phyloP scores from a whole-genome alignment of 2,329 filamentous ascomycete genomes.

The Colletotrichum paranaense region DNA sequence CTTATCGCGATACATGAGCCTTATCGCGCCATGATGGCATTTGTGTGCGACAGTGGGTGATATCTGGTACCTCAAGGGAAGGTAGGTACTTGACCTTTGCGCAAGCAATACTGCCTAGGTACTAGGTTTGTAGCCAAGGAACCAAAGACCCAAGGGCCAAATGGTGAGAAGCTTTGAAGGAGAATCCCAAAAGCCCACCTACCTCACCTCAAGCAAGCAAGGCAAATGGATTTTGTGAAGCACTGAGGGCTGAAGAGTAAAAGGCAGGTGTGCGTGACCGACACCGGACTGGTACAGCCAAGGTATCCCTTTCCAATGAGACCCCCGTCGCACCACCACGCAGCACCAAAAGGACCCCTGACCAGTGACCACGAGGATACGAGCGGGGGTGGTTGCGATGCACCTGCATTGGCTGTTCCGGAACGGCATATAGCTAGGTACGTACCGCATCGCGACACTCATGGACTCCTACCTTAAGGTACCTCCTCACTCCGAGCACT shows the following conservation, averaged over 20 bases:
- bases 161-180: too few species aligned
- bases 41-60: neutral
- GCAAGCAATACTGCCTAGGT: neutral
- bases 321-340: conserved; percentile 23
- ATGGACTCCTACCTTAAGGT: neutral
- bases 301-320: conserved; percentile 30
- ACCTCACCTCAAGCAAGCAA: too few species aligned
- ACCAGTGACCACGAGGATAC: conserved; percentile 34
- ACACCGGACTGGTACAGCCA: conserved; percentile 32
- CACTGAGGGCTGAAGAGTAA: too few species aligned
- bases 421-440: conserved; percentile 5
- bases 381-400: conserved; percentile 29
- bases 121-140: too few species aligned
- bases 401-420: conserved; percentile 37
- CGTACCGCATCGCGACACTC: neutral
- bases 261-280: conserved; percentile 6
- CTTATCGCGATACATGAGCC: conserved; percentile 36
- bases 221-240: too few species aligned
- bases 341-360: conserved; percentile 26
- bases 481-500: neutral
- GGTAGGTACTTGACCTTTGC: neutral
- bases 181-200: too few species aligned
- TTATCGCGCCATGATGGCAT: conserved; percentile 38
- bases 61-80: too few species aligned
- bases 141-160: too few species aligned